phyloP scores from a whole-genome alignment of 148 eudicot species.

The Cornus florida region DNA sequence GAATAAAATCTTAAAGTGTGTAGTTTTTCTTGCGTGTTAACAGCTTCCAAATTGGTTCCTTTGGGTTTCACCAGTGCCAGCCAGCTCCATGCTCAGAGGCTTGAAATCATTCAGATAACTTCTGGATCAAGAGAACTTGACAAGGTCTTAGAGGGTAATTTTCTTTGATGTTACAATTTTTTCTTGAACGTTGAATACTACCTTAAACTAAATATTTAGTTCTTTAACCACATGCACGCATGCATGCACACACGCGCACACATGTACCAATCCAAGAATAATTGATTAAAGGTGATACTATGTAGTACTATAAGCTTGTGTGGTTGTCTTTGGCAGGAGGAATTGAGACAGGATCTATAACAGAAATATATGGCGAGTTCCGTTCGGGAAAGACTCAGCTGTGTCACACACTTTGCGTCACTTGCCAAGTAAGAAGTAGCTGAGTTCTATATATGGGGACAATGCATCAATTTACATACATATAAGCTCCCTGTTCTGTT shows the following conservation, averaged over 20 bases:
- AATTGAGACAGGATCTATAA: conserved; percentile 91
- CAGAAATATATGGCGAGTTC: conserved; percentile 96
- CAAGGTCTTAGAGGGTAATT: conserved; percentile 78
- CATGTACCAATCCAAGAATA: background rate
- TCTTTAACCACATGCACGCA: background rate
- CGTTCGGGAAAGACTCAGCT: conserved; percentile 98
- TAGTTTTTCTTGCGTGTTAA: conserved; percentile 24
- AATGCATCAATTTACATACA: background rate
- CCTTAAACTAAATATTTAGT: background rate
- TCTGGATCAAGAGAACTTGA: conserved; percentile 95
- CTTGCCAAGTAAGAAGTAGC: conserved; percentile 72
- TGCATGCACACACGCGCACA: background rate
- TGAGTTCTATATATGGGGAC: background rate
- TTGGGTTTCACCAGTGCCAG: conserved; percentile 95
- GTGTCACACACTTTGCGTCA: conserved; percentile 94
- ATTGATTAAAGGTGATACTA: conserved; percentile 10
- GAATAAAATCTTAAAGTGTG: background rate
- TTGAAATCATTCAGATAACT: conserved; percentile 84
- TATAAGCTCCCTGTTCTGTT: background rate
- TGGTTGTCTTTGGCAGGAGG: conserved; percentile 57
- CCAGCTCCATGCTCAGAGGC: conserved; percentile 91
- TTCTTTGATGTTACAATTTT: background rate
- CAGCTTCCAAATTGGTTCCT: conserved; percentile 93
- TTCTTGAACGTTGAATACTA: background rate
- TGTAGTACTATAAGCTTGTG: conserved; percentile 3